phyloP scores from a whole-genome alignment of 164 flowering plant species.

The Dillenia turbinata region DNA sequence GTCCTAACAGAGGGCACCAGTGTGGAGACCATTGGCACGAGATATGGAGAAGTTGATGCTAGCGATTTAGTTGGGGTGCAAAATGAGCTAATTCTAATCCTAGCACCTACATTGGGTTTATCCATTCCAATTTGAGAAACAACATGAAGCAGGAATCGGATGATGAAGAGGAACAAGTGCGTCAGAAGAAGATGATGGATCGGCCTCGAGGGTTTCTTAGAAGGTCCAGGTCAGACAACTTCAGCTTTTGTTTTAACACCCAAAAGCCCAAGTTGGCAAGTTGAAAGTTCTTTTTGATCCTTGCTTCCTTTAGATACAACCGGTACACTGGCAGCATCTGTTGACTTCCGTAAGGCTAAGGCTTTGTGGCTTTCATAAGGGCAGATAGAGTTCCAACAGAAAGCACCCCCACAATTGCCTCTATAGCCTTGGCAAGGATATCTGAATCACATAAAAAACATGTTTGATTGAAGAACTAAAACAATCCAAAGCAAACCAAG shows the following conservation, averaged over 20 bases:
- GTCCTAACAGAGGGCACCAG: slow-evolving; percentile 39
- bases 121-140: slow-evolving; percentile 34
- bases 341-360: slow-evolving; percentile 39
- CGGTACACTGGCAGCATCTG: slow-evolving; percentile 16
- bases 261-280: slow-evolving; percentile 60
- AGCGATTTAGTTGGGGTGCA: slow-evolving; percentile 53
- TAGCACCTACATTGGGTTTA: slow-evolving; percentile 38
- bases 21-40: slow-evolving; percentile 41
- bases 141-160: slow-evolving; percentile 34
- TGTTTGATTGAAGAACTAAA: too few relatives aligned
- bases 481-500: too few relatives aligned
- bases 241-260: slow-evolving; percentile 56
- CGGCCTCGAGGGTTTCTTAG: slow-evolving; percentile 70
- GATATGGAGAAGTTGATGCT: slow-evolving; percentile 53
- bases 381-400: slow-evolving; percentile 59
- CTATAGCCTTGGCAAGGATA: slow-evolving; percentile 32
- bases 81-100: slow-evolving; percentile 30
- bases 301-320: slow-evolving; percentile 30
- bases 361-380: slow-evolving; percentile 51
- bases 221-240: slow-evolving; percentile 27
- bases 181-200: slow-evolving; percentile 36
- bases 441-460: slow-evolving; percentile 37
- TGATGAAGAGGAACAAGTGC: slow-evolving; percentile 78
- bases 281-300: slow-evolving; percentile 43
- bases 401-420: slow-evolving; percentile 34